phyloP scores from a whole-genome alignment of 169 alveolate species.

The Plasmodium fragile region DNA sequence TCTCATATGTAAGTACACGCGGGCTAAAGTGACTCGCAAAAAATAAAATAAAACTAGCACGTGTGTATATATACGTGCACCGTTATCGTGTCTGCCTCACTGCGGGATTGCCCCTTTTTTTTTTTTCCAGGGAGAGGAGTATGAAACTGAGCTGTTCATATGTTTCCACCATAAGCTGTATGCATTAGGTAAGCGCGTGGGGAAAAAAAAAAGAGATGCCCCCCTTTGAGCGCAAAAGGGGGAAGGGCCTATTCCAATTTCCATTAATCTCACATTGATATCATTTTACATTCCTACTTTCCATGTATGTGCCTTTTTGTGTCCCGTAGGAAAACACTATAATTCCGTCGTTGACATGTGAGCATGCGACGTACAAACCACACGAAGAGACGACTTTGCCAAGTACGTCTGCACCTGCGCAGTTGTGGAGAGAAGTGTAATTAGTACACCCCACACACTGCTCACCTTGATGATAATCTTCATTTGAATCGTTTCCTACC shows the following conservation, averaged over 20 bases:
- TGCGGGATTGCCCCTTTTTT: not conserved
- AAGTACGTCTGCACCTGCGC: not conserved
- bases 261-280: not conserved
- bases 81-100: not conserved
- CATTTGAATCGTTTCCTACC: not conserved
- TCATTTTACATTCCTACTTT: not conserved
- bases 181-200: slow-evolving; percentile 55
- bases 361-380: not conserved
- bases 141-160: slow-evolving; percentile 49
- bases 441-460: not conserved
- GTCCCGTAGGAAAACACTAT: slow-evolving; percentile 47
- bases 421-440: not conserved
- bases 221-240: not conserved
- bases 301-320: not conserved
- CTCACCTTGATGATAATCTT: not conserved
- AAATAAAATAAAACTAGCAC: not conserved
- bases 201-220: no score
- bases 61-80: not conserved
- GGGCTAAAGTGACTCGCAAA: not conserved
- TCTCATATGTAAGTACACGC: slow-evolving; percentile 47
- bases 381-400: not conserved
- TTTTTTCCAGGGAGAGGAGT: slow-evolving; percentile 47
- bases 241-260: not conserved
- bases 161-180: slow-evolving; percentile 67
- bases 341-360: slow-evolving; percentile 50